Percentiles rank a stretch among this genome's conserved stretches.
Evolutionary conservation across 768 basidiomycete species (phyloP).

Genomic region (Cubamyces lactineus): DNA sequence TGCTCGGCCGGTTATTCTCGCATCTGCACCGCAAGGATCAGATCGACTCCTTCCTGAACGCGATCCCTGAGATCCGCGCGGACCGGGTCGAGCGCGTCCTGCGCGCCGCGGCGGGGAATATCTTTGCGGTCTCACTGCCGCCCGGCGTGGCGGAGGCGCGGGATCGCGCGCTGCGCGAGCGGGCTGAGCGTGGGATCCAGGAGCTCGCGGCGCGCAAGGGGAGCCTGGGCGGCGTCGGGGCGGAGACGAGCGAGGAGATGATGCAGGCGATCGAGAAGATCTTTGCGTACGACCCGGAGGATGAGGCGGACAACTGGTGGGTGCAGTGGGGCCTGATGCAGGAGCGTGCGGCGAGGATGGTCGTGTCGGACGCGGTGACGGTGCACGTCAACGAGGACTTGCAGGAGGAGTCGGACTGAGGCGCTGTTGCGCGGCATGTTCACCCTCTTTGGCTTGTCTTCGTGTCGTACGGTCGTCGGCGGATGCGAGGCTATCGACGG

Average conservation of each 20-base stretch:
- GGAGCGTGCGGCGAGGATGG: constrained; percentile 28
- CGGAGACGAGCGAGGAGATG: constrained; percentile 14
- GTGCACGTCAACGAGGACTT: constrained; percentile 10
- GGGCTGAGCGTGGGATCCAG: constrained; percentile 15
- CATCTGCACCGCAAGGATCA: constrained; percentile 34
- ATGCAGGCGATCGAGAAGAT: constrained; percentile 22
- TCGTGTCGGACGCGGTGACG: constrained; percentile 14
- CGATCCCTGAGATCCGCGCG: constrained; percentile 32
- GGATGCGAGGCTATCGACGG: too few species aligned
- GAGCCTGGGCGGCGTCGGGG: not conserved
- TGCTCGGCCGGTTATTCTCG: constrained; percentile 39
- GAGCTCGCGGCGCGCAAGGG: not conserved
- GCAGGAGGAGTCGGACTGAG: constrained; percentile 4
- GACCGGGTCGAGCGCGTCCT: constrained; percentile 29
- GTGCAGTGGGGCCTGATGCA: constrained; percentile 34
- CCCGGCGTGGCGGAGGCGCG: constrained; percentile 25
- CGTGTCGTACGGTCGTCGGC: not conserved
- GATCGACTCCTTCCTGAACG: constrained; percentile 33
- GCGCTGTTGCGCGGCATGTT: not conserved
- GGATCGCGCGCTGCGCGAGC: constrained; percentile 19
- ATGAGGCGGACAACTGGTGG: constrained; percentile 37
- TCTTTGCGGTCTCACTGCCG: constrained; percentile 28
- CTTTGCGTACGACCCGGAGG: constrained; percentile 36
- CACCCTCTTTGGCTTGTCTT: not conserved
- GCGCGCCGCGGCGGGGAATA: constrained; percentile 23